Evolutionary conservation across 306 rosid genomes (phyloP), one percentile per base, ranked within the genome.

Genomic region (Dalbergia cultrata): DNA sequence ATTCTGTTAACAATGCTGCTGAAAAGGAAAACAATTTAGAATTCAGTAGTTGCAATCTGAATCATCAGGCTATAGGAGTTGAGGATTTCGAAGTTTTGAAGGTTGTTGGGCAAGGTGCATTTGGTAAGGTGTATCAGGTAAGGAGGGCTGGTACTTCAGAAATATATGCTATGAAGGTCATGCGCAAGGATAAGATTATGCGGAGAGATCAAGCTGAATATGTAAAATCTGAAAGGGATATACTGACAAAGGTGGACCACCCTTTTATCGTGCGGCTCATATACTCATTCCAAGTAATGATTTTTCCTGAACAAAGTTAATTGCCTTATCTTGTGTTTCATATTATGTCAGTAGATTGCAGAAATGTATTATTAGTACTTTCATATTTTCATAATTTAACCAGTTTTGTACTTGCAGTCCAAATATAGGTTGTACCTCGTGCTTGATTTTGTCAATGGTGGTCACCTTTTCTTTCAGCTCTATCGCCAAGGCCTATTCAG

Each of bases 161-260:
- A 69, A 93, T 93, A 77, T 93, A 90, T 84, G 98, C 98, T 45
- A 93, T 93, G 97, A 93, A 93, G 85, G 98, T 91, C 75, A 91
- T 93, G 93, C 78, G 90, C 52, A 93, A 91, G 88, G 98, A 93
- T 86, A 93, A 82, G 86, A 90, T 93, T 70, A 87, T 90, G 87
- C 88, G 87, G 91, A 90, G 81, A 88, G 88, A 91, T 84, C 94
- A 91, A 31, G 90, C 81, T 39, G 92, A 85, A 72, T 91, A 91
- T 86, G 89, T 93, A 87, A 91, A 87, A 82, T 94, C 97, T 78
- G 98, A 93, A 76, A 88, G 92, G 90, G 90, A 93, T 77, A 88
- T 91, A 50, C 75, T 93, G 70, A 86, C 94, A 75, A 90, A 84
- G 79, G 86, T 90, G 64, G 92, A 87, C 41, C 97, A 91, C 61